A percentile compares a stretch with the other conserved stretches of the same genome.
Conservation (phyloP, 352 stramenopile genomes). For the Aphanomyces stellatus region DNA sequence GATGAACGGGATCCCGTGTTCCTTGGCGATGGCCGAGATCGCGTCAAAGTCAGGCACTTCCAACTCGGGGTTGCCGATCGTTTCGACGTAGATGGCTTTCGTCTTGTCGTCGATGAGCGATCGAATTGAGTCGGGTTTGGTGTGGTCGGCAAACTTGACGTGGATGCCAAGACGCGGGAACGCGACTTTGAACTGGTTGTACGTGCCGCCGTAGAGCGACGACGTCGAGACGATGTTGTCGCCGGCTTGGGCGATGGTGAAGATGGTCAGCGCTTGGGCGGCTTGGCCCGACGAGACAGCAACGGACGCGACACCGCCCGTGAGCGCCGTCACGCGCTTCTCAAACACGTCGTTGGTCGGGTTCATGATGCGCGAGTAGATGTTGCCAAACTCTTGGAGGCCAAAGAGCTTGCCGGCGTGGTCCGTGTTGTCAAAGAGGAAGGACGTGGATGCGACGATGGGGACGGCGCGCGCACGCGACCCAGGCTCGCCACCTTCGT, state of each 20-base stretch:
- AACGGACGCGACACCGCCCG: conserved; percentile 87
- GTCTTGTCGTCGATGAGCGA: conserved; percentile 80
- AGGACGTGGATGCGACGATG: conserved; percentile 90
- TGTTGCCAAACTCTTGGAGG: conserved; percentile 91
- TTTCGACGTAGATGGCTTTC: conserved; percentile 92
- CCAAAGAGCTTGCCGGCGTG: conserved; percentile 61
- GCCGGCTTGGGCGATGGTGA: conserved; percentile 79
- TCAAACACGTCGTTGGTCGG: conserved; percentile 94
- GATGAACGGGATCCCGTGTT: conserved; percentile 80
- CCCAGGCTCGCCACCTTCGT: conserved; percentile 54
- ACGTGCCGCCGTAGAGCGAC: conserved; percentile 93
- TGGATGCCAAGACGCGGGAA: conserved; percentile 89
- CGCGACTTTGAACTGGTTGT: conserved; percentile 90
- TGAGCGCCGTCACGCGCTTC: conserved; percentile 82
- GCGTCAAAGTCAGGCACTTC: conserved; percentile 92
- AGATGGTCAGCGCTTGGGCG: conserved; percentile 79
- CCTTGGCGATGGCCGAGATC: conserved; percentile 84
- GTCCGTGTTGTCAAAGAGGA: conserved; percentile 67
- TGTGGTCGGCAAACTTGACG: conserved; percentile 93
- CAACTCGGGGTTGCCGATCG: conserved; percentile 91
- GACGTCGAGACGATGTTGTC: conserved; percentile 94
- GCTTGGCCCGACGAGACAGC: conserved; percentile 87
- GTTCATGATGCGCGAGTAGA: conserved; percentile 94
- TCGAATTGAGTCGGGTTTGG: conserved; percentile 73
- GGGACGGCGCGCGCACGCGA: conserved; percentile 79